Conservation (phyloP, 1,284 basidiomycete genomes). For the Ustilago curta region DNA sequence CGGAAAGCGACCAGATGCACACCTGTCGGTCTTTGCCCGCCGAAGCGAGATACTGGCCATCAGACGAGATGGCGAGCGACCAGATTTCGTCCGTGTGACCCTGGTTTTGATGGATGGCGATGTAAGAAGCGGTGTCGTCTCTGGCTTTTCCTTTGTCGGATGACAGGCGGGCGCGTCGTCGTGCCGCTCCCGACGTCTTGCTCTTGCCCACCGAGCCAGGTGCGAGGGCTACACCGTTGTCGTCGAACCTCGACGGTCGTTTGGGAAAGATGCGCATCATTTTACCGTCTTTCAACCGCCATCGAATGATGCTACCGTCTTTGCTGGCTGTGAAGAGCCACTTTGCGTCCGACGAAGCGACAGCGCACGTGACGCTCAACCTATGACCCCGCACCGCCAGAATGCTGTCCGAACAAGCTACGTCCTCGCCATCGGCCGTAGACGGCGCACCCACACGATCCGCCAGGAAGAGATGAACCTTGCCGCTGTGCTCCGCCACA, state of each 20-base stretch:
- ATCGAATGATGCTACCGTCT: constrained; percentile 64
- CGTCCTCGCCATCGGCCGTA: not conserved
- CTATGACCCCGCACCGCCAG: constrained; percentile 77
- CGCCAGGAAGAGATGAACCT: constrained; percentile 80
- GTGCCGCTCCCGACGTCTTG: constrained; percentile 48
- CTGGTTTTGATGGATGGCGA: constrained; percentile 67
- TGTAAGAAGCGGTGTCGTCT: constrained; percentile 17
- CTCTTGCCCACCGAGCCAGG: constrained; percentile 10
- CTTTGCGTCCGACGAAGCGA: constrained; percentile 77
- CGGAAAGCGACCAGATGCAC: constrained; percentile 57
- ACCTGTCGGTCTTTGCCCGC: constrained; percentile 81
- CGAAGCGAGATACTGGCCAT: constrained; percentile 86
- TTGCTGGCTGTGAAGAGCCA: constrained; percentile 72
- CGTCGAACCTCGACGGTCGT: constrained; percentile 17
- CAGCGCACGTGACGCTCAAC: constrained; percentile 80
- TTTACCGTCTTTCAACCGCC: constrained; percentile 63
- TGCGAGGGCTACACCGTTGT: constrained; percentile 10
- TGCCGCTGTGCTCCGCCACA: constrained; percentile 69
- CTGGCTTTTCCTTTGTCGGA: constrained; percentile 6
- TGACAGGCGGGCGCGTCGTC: constrained; percentile 33
- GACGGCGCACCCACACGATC: constrained; percentile 57
- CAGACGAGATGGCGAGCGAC: constrained; percentile 83
- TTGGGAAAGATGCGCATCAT: constrained; percentile 53
- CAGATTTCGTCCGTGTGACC: constrained; percentile 91
- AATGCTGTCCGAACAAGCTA: not conserved